phyloP scores from a whole-genome alignment of 1,139 yeast genomes.

The Blastobotrys apis region DNA sequence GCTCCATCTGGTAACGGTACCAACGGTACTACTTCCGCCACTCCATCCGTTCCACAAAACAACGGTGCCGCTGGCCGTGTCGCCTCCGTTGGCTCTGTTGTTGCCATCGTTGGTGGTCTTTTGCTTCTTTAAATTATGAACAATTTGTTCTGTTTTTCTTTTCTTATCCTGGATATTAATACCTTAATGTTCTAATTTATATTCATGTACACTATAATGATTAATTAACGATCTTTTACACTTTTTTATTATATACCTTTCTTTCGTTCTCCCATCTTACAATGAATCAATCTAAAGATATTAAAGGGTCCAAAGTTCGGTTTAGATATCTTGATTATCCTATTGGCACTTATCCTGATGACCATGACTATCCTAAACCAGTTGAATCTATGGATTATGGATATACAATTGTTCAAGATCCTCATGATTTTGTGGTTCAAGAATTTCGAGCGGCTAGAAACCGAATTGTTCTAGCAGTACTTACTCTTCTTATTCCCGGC shows the following conservation, averaged over 20 bases:
- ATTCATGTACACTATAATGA: conserved; percentile 1
- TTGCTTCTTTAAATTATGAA: conserved; percentile 5
- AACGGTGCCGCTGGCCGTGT: conserved; percentile 3
- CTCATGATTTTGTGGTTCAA: conserved; percentile 3
- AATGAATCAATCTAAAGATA: neutral
- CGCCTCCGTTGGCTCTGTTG: conserved; percentile 8
- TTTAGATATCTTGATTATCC: no score
- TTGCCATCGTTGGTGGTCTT: conserved; percentile 9
- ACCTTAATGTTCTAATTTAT: neutral
- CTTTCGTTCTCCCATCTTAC: neutral
- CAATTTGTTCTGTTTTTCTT: neutral
- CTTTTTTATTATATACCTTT: neutral
- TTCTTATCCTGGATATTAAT: neutral
- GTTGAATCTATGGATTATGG: neutral
- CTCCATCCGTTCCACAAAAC: conserved; percentile 9
- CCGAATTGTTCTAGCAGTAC: conserved; percentile 22
- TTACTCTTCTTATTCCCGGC: conserved; percentile 23
- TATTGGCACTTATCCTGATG: no score
- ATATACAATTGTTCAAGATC: neutral
- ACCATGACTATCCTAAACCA: neutral
- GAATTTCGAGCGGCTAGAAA: conserved; percentile 23
- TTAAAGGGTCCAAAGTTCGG: no score
- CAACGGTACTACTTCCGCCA: conserved; percentile 3
- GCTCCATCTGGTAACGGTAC: neutral
- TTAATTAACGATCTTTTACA: neutral